A percentile compares a stretch with the other conserved stretches of the same genome.
phyloP scores from a whole-genome alignment of 768 basidiomycete species.

The Leccinum truebloodii region DNA sequence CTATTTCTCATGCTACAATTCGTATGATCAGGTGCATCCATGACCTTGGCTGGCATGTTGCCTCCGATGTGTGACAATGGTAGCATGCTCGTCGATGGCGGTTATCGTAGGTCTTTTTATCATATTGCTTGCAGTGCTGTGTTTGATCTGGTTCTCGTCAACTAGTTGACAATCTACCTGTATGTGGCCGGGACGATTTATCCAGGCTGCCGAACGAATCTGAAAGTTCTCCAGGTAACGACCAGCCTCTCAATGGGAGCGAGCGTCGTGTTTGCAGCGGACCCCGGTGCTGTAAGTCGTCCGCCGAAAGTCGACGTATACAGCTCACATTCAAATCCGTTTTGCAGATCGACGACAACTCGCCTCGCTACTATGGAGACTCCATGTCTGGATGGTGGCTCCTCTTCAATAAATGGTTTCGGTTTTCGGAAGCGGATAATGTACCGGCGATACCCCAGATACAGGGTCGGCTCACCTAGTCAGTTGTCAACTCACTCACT shows the following conservation, averaged over 20 bases:
- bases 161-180: slow-evolving; percentile 87
- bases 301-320: not conserved
- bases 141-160: slow-evolving; percentile 7
- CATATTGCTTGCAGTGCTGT: slow-evolving; percentile 2
- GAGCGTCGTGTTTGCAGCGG: slow-evolving; percentile 86
- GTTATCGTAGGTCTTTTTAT: slow-evolving; percentile 63
- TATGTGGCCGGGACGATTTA: slow-evolving; percentile 34
- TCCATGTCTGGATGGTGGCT: slow-evolving; percentile 97
- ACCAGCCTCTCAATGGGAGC: slow-evolving; percentile 94
- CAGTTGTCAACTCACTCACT: slow-evolving; percentile 38
- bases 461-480: slow-evolving; percentile 95
- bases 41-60: slow-evolving; percentile 94
- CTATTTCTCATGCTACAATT: slow-evolving; percentile 5
- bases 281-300: slow-evolving; percentile 80
- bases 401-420: slow-evolving; percentile 89
- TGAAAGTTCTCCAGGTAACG: slow-evolving; percentile 57
- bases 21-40: slow-evolving; percentile 73
- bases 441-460: slow-evolving; percentile 93
- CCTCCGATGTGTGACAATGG: slow-evolving; percentile 96
- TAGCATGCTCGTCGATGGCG: slow-evolving; percentile 87
- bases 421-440: slow-evolving; percentile 73
- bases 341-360: slow-evolving; percentile 81
- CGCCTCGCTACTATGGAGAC: slow-evolving; percentile 92
- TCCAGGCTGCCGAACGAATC: slow-evolving; percentile 4
- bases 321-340: not conserved